These are phyloP conservation scores for Chlamydomonas applanata DNA, from an alignment of 139 green algal genomes.

Conservation along the genomic window DNA sequence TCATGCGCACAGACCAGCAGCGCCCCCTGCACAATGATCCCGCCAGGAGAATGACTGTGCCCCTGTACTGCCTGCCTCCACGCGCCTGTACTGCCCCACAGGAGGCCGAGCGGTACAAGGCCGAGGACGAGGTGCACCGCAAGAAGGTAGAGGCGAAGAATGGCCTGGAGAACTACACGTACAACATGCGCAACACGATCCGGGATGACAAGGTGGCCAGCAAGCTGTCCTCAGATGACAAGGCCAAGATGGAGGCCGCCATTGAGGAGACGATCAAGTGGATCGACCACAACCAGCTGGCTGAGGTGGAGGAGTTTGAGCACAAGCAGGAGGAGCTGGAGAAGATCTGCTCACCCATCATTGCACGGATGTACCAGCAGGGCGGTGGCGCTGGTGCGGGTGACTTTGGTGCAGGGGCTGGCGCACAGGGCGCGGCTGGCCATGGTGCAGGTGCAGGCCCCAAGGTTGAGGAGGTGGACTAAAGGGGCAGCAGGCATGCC, in stretches of 20 bases:
- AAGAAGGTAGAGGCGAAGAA: slow-evolving; percentile 95
- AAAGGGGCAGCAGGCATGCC: slow-evolving; percentile 22
- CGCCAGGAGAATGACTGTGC: not conserved
- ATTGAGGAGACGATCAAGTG: slow-evolving; percentile 87
- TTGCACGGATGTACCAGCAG: slow-evolving; percentile 72
- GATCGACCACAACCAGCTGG: slow-evolving; percentile 94
- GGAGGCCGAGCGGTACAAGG: slow-evolving; percentile 97
- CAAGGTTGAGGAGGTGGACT: slow-evolving; percentile 89
- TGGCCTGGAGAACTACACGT: slow-evolving; percentile 89
- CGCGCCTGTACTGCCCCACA: slow-evolving; percentile 2
- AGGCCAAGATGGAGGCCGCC: slow-evolving; percentile 84
- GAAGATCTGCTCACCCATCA: slow-evolving; percentile 90
- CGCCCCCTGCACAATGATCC: no score
- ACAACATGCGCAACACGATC: slow-evolving; percentile 95
- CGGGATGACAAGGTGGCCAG: slow-evolving; percentile 80
- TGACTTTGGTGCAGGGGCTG: slow-evolving; percentile 19
- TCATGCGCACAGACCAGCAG: no score
- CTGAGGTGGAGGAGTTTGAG: slow-evolving; percentile 96
- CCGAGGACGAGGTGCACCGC: slow-evolving; percentile 88
- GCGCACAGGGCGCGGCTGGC: slow-evolving; percentile 24
- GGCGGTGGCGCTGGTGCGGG: slow-evolving; percentile 34
- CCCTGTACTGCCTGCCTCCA: no score
- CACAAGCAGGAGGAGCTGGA: slow-evolving; percentile 98
- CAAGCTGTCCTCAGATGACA: slow-evolving; percentile 86
- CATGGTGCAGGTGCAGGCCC: slow-evolving; percentile 41